Base-by-base conservation (phyloP, 305 asterid species). In the Euphrasia arctica region DNA sequence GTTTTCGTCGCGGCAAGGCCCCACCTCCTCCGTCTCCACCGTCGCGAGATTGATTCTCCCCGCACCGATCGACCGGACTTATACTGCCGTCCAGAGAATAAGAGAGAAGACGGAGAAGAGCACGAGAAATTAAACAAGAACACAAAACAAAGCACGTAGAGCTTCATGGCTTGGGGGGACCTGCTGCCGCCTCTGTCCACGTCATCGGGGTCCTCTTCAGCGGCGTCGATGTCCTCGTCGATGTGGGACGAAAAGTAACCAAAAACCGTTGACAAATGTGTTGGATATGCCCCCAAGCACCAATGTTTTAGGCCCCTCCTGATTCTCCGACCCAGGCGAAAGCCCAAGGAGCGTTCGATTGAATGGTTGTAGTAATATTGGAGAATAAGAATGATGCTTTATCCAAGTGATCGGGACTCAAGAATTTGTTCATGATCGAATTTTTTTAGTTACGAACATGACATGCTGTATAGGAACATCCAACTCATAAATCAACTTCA, bases 281-380 rank as follows among this genome's bases (percentile, higher is more conserved):
- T 76, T 84, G 0, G 96, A 91, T 13, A 89, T 87, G 60, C 78
- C 67, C 78, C 72, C 84, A 18, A 61, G 95, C 91, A 60, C 97
- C 96, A 72, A 91, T 88, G 55, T 83, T 88, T 8, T 80, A 91
- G 50, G 97, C 95, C 9, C 97, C 97, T 63, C 96, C 97, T 8
- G 95, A 67, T 74, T 91, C 97, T 54, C 97, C 91, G 12, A 91
- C 87, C 97, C 97, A 91, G 13, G 91, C 83, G 81, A 12, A 88
- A 89, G 22, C 88, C 90, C 14, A 71, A 78, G 42, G 42, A 36
- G 42, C 42, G 42, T 36, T 36, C 25, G 34, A 15, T 59, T 75
- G 63, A 22, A 80, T 77, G 62, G 69, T 70, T 28, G 34, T 68
- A 0, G 82, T 69, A 45, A 75, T 60, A 41, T 79, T 87, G 47